Evolutionary conservation across 73 alveolate genomes (phyloP).

Genomic region (Stentor roeselii): DNA sequence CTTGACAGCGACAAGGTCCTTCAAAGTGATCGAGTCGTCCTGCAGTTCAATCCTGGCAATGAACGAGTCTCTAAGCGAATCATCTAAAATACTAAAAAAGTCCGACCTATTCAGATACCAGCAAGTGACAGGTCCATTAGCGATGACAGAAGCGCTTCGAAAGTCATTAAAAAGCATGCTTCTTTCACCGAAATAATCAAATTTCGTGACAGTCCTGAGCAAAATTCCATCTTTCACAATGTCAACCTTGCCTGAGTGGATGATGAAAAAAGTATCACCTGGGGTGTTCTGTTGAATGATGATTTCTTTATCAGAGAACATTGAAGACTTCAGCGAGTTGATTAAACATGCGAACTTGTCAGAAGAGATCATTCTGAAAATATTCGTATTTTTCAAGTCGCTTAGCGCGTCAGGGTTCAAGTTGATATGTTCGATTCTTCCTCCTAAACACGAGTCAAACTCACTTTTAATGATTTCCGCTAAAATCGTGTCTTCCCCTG

Average conservation of each 20-base stretch:
- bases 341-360: constrained; percentile 30
- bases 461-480: background rate
- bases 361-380: constrained; percentile 35
- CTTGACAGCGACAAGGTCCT: constrained; percentile 45
- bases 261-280: constrained; percentile 39
- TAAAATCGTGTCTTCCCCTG: background rate
- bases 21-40: constrained; percentile 51
- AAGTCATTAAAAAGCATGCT: constrained; percentile 45
- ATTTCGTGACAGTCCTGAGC: constrained; percentile 42
- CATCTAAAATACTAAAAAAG: constrained; percentile 39
- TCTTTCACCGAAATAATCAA: constrained; percentile 53
- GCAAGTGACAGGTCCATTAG: constrained; percentile 50
- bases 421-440: background rate
- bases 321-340: constrained; percentile 28
- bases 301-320: constrained; percentile 27
- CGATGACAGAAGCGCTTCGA: constrained; percentile 46
- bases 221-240: constrained; percentile 31
- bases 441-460: background rate
- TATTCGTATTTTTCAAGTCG: constrained; percentile 31
- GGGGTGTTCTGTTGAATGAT: constrained; percentile 34
- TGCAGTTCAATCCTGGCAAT: constrained; percentile 1
- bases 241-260: constrained; percentile 47
- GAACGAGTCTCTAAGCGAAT: constrained; percentile 37
- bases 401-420: background rate
- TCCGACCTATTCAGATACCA: constrained; percentile 40